Percentiles rank a stretch among this genome's conserved stretches.
Evolutionary conservation across 805 yeast genomes (phyloP).

Genomic region (Ogataea polymorpha): DNA sequence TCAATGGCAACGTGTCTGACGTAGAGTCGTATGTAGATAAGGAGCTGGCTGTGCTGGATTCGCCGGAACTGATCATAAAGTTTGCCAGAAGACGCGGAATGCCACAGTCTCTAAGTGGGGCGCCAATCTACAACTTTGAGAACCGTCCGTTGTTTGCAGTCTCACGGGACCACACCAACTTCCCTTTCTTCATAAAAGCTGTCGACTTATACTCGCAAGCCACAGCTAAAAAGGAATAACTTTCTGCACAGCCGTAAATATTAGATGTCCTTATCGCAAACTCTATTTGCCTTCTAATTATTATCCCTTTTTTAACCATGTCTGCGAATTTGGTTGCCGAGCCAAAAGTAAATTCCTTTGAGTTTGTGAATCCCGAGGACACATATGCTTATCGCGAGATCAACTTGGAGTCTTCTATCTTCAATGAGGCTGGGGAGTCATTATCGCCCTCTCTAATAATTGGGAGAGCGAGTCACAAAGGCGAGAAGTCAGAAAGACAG

Average conservation of each 20-base stretch:
- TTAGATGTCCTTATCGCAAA: slow-evolving; percentile 5
- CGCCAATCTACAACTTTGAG: slow-evolving; percentile 17
- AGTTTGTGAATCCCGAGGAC: slow-evolving; percentile 2
- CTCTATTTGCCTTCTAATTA: slow-evolving; percentile 6
- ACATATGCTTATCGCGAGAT: slow-evolving; percentile 10
- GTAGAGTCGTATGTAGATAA: slow-evolving; percentile 12
- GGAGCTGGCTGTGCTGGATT: slow-evolving; percentile 11
- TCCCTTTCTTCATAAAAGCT: slow-evolving; percentile 17
- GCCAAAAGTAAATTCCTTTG: background rate
- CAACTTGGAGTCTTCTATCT: background rate
- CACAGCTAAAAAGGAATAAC: slow-evolving; percentile 2
- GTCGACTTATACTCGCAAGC: slow-evolving; percentile 7
- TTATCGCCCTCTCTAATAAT: slow-evolving; percentile 12
- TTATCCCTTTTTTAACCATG: background rate
- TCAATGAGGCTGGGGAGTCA: slow-evolving; percentile 1
- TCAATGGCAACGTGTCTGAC: background rate
- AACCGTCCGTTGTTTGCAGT: slow-evolving; percentile 12
- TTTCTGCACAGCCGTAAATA: slow-evolving; percentile 7
- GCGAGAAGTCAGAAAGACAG: slow-evolving; percentile 7
- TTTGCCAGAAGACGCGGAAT: slow-evolving; percentile 15
- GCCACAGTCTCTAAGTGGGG: slow-evolving; percentile 18
- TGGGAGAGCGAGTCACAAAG: slow-evolving; percentile 25
- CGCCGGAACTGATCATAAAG: slow-evolving; percentile 22
- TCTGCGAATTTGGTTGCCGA: background rate
- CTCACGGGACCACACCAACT: slow-evolving; percentile 7